Base-by-base conservation (phyloP, 495 filamentous ascomycete species). In the Lophium mytilinum region DNA sequence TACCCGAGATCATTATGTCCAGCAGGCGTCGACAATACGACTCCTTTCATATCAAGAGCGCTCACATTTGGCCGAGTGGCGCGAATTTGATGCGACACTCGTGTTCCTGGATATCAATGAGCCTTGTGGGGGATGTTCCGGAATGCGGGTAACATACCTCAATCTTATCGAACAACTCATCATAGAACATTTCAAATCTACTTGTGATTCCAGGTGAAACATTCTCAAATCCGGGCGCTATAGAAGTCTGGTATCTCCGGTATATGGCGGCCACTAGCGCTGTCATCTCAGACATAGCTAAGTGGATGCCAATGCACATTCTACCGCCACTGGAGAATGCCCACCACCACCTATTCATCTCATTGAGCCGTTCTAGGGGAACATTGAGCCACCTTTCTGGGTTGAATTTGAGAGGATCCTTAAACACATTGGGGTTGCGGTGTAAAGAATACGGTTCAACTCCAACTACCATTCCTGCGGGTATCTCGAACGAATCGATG, bases 121-220 rank as follows among this genome's bases (percentile, higher is more conserved):
- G 24, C 6, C 24, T 3, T 30, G 24, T 30, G 3, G 24, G 24
- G 24, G 24, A 30, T 30, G 6, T 30, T 30, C 24, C 6, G 24
- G 6, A 30, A 30, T 30, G 24, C 24, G 6, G 24, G 24, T 30
- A 6, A 18, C 42, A 17, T 55, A 55, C 53, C 39, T 33, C 15
- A 1, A 55, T 55, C 1, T 5, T 19, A 14, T n/a, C 10, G 24
- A 55, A 35, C 39, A 19, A 17, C 50, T 73, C 73, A 48, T 76
- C 72, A 52, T 66, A 71, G 43, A 76, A 72, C 0, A 75, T 59
- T 53, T 76, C 73, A 65, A 69, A 75, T 0, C 73, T 62, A 37
- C 61, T 67, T 1, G 72, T 74, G 1, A 72, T 64, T 1, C 65
- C 69, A 8, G 72, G 74, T 1, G 63, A 62, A 0, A 66, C 45